Conservation (phyloP, 106 monocot genomes). For the Triglochin maritima region DNA sequence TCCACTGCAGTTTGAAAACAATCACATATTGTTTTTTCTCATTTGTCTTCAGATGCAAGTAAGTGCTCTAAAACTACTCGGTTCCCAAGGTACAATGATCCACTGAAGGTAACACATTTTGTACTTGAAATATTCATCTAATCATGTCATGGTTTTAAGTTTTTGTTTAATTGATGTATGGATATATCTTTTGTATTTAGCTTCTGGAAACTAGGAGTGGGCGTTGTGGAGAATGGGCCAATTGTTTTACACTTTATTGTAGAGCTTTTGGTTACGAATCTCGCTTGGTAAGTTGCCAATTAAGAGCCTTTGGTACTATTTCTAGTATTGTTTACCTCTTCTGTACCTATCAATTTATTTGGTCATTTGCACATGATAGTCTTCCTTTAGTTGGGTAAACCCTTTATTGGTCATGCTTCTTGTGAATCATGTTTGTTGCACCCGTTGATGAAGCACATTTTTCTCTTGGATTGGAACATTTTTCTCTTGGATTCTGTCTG, state of each 20-base stretch:
- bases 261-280: conserved; percentile 87
- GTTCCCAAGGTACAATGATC: conserved; percentile 88
- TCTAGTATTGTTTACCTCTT: not conserved
- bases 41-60: conserved; percentile 40
- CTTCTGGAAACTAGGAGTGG: conserved; percentile 92
- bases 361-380: not conserved
- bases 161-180: not conserved
- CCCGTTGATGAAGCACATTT: too few relatives aligned
- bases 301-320: not conserved
- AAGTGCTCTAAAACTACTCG: conserved; percentile 55
- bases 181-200: conserved; percentile 15
- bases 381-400: not conserved
- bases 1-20: too few relatives aligned
- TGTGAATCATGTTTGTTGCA: too few relatives aligned
- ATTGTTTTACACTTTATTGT: conserved; percentile 93
- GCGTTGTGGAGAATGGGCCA: conserved; percentile 98
- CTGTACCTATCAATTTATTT: not conserved
- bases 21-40: not conserved
- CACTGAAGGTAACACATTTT: conserved; percentile 48
- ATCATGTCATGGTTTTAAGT: conserved; percentile 7
- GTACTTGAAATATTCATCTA: too few relatives aligned
- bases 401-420: too few relatives aligned
- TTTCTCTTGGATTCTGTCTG: too few relatives aligned
- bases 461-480: too few relatives aligned
- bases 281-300: conserved; percentile 56